Percentiles rank a stretch among this genome's conserved stretches.
Conservation (phyloP, 129 eudicot genomes). For the Pulicaria dysenterica region DNA sequence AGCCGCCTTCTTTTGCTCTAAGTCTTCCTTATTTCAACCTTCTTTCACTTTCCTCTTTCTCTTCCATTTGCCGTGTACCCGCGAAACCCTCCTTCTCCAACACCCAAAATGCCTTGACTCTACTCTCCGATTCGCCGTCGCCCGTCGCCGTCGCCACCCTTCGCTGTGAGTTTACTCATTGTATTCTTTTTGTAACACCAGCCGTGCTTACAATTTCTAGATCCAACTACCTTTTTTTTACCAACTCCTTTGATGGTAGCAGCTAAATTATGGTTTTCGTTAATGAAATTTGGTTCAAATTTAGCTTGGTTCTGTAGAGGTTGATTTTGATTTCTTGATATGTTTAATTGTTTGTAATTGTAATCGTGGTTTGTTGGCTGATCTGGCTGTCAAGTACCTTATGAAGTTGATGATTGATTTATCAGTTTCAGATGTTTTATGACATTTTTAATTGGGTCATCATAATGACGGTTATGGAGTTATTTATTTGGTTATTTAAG, state of each 20-base stretch:
- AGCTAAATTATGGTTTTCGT: background rate
- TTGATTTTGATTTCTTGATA: constrained; percentile 9
- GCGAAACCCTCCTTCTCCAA: constrained; percentile 33
- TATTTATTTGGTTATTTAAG: constrained; percentile 11
- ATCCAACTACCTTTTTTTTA: constrained; percentile 13
- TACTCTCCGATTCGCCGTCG: constrained; percentile 30
- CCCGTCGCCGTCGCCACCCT: constrained; percentile 12
- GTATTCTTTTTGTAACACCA: background rate
- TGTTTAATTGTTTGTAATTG: constrained; percentile 8
- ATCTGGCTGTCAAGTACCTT: constrained; percentile 19
- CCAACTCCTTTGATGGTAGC: background rate
- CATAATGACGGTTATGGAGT: constrained; percentile 2
- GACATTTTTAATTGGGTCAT: background rate
- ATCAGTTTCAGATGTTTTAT: background rate
- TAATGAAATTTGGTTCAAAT: constrained; percentile 11
- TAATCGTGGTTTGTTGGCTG: constrained; percentile 13
- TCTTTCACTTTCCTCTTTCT: constrained; percentile 33
- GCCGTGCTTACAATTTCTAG: constrained; percentile 15
- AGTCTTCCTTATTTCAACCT: constrained; percentile 31
- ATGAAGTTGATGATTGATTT: constrained; percentile 1
- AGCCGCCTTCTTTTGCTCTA: constrained; percentile 18
- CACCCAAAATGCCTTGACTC: constrained; percentile 32
- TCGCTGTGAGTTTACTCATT: constrained; percentile 31
- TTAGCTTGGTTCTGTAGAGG: background rate
- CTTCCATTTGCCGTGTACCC: constrained; percentile 18